A percentile compares a stretch with the other conserved stretches of the same genome.
Evolutionary conservation across 1,284 basidiomycete species (phyloP).

Genomic region (Inonotus obliquus): DNA sequence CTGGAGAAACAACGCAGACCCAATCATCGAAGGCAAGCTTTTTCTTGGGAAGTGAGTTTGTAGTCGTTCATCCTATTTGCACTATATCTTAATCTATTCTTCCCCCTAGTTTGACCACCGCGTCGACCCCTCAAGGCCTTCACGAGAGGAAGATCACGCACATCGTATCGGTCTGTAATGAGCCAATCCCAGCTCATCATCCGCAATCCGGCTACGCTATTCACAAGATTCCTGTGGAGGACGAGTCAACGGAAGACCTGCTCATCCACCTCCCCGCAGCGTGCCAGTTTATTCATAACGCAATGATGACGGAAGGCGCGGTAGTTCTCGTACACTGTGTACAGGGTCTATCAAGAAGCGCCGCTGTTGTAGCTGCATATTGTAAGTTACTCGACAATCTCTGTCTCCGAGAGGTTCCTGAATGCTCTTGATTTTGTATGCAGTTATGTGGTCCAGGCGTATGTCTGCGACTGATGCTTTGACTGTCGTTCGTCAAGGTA

Average conservation of each 20-base stretch:
- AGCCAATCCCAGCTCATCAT: conserved; percentile 18
- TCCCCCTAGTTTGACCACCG: conserved; percentile 13
- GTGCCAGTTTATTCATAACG: conserved; percentile 17
- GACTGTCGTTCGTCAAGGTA: conserved; percentile 16
- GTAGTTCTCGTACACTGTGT: conserved; percentile 19
- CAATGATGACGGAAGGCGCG: conserved; percentile 10
- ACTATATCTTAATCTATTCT: not conserved
- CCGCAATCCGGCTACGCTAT: conserved; percentile 17
- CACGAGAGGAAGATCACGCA: conserved; percentile 18
- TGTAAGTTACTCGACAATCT: not conserved
- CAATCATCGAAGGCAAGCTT: conserved; percentile 18
- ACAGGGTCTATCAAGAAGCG: conserved; percentile 17
- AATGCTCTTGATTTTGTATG: not conserved
- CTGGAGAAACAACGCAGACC: conserved; percentile 18
- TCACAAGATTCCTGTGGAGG: conserved; percentile 17
- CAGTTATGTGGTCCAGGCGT: conserved; percentile 19
- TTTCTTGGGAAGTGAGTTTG: conserved; percentile 18
- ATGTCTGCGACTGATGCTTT: conserved; percentile 18
- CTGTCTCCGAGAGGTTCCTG: not conserved
- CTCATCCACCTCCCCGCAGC: conserved; percentile 18
- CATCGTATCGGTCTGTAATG: conserved; percentile 17
- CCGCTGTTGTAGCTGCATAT: conserved; percentile 18
- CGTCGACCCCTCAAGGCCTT: conserved; percentile 12
- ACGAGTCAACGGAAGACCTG: conserved; percentile 14
- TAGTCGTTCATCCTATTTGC: not conserved